Base-by-base conservation (phyloP, 306 rosid species). In the Corylus americana region DNA sequence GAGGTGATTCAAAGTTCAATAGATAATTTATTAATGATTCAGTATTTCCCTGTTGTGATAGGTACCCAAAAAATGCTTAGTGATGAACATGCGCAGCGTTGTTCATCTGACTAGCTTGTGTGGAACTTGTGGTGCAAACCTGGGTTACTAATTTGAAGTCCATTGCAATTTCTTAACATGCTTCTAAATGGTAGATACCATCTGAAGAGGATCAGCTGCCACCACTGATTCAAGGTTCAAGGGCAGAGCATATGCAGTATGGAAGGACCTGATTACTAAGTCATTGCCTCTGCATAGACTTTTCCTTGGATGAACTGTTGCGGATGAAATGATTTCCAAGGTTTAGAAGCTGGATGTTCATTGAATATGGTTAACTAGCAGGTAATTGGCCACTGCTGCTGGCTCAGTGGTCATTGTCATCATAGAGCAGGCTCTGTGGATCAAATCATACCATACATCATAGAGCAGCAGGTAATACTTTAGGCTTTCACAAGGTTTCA, bases 201-300 rank as follows among this genome's bases (percentile, higher is more conserved):
- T 67, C 51, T 67, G 51, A 20, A 10, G 27, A 17, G 25, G 72
- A 42, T 68, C 48, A 39, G 53, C 4, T 68, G 50, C 72, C 27
- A 4, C 13, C 29, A 9, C 20, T 44, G 16, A n/a, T 42, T 9
- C 53, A 68, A 68, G 72, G 4, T 42, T 66, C 18, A 68, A 68
- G 70, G 16, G 72, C 17, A 39, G 72, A 42, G 31, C 51, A 39
- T 17, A n/a, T 10, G 51, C 72, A 18, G 53, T 10, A 42, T 68
- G 45, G 66, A 25, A 68, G 72, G 72, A 39, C 42, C 8, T 67
- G 25, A 13, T 68, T 68, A n/a, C 72, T 7, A 39, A 67, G 72
- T 62, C 7, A 29, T 67, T 67, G 29, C 51, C 72, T 10, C 25
- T 10, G 13, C 53, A 42, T 39, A n/a, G 51, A 35, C 14, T 42